These are phyloP conservation scores for Suhomyces vadensis DNA, from an alignment of 805 yeast species.

Conservation along the genomic window DNA sequence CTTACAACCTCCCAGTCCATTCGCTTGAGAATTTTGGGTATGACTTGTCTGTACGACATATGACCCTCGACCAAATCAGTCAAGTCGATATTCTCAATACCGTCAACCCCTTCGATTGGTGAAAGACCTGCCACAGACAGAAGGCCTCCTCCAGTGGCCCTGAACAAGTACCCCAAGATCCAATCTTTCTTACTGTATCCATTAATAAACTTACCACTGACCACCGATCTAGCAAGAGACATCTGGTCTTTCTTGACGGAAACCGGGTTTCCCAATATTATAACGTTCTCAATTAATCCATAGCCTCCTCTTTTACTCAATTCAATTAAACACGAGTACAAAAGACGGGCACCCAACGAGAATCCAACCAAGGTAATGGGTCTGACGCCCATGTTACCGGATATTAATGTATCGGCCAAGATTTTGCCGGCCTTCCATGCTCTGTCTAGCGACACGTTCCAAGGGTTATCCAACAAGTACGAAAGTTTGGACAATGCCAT, in stretches of 20 bases:
- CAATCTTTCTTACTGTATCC: slow-evolving; percentile 93
- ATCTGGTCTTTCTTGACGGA: slow-evolving; percentile 78
- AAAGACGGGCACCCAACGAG: slow-evolving; percentile 88
- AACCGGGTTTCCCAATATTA: slow-evolving; percentile 83
- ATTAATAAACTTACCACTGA: slow-evolving; percentile 85
- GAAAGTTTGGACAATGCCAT: slow-evolving; percentile 88
- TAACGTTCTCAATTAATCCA: slow-evolving; percentile 88
- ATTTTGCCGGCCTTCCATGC: slow-evolving; percentile 96
- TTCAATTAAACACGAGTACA: slow-evolving; percentile 85
- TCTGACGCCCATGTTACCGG: slow-evolving; percentile 86
- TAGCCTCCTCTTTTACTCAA: slow-evolving; percentile 81
- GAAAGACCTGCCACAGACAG: slow-evolving; percentile 90
- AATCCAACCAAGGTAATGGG: slow-evolving; percentile 93
- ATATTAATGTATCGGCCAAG: slow-evolving; percentile 84
- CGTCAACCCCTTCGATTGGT: slow-evolving; percentile 60
- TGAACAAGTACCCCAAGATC: slow-evolving; percentile 90
- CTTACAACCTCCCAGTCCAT: slow-evolving; percentile 79
- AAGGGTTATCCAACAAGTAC: slow-evolving; percentile 90
- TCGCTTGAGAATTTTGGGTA: slow-evolving; percentile 73
- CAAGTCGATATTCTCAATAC: slow-evolving; percentile 83
- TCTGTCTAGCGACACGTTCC: slow-evolving; percentile 95
- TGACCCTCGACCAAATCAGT: slow-evolving; percentile 90
- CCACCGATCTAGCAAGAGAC: slow-evolving; percentile 76
- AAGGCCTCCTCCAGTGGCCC: slow-evolving; percentile 95
- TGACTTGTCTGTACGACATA: slow-evolving; percentile 93